A percentile compares a stretch with the other conserved stretches of the same genome.
These are phyloP conservation scores for Pleurotus platypus DNA, from an alignment of 768 basidiomycete species.

Conservation along the genomic window DNA sequence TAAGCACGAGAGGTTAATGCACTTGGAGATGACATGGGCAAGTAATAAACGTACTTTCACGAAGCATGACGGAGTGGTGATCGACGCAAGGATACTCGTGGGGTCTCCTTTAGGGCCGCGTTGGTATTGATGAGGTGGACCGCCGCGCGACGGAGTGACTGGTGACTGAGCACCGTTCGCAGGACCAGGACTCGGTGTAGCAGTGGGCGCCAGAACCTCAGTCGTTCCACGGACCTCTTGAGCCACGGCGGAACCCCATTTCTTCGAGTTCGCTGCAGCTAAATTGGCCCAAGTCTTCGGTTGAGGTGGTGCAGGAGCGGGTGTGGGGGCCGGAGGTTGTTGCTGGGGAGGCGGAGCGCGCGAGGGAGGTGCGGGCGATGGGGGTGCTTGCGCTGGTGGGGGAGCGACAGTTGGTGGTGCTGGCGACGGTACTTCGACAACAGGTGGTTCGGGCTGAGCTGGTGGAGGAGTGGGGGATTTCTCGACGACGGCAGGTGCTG, in stretches of 20 bases:
- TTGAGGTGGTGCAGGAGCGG: conserved; percentile 37
- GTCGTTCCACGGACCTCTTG: conserved; percentile 75
- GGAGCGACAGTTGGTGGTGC: conserved; percentile 25
- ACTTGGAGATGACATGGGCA: not conserved
- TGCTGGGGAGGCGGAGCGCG: conserved; percentile 21
- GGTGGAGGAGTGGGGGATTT: conserved; percentile 21
- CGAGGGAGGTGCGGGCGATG: conserved; percentile 24
- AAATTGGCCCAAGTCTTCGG: conserved; percentile 93
- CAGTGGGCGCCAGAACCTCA: conserved; percentile 38
- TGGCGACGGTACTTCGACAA: conserved; percentile 20
- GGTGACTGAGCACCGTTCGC: conserved; percentile 35
- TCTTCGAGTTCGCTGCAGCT: conserved; percentile 76
- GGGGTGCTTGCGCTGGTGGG: conserved; percentile 15
- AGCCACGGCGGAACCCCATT: conserved; percentile 84
- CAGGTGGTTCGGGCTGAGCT: not conserved
- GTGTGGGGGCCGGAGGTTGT: conserved; percentile 20
- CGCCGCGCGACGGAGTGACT: conserved; percentile 17
- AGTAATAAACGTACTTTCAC: conserved; percentile 64
- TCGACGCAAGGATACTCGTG: conserved; percentile 40
- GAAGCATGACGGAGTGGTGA: conserved; percentile 81
- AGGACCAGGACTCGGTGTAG: conserved; percentile 30
- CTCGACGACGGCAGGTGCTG: conserved; percentile 23
- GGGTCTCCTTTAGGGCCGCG: conserved; percentile 11
- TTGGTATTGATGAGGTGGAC: conserved; percentile 31
- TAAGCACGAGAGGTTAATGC: conserved; percentile 20